Conservation (phyloP, 1,139 yeast species). For the Taphrina wiesneri region DNA sequence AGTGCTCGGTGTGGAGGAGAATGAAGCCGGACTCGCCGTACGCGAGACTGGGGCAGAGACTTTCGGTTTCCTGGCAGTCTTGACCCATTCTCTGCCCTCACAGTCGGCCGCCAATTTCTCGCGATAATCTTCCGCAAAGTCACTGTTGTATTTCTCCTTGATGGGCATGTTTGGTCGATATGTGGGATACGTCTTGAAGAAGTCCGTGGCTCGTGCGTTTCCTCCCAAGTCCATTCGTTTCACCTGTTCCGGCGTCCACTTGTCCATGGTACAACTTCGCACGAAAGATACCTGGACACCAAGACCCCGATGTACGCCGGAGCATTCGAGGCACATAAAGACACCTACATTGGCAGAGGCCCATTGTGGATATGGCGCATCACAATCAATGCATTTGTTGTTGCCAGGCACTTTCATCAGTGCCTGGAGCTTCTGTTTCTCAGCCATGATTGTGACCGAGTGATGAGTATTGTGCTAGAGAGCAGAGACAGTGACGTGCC, state of each 20-base stretch:
- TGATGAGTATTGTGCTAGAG: neutral
- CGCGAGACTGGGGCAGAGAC: conserved; percentile 7
- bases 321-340: conserved; percentile 51
- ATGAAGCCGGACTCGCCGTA: conserved; percentile 25
- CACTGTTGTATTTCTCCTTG: conserved; percentile 76
- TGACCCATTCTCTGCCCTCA: conserved; percentile 71
- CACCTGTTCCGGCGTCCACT: conserved; percentile 86
- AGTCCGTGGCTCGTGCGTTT: conserved; percentile 79
- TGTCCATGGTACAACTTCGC: conserved; percentile 86
- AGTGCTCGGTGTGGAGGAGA: conserved; percentile 27
- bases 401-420: conserved; percentile 40
- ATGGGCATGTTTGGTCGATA: conserved; percentile 36
- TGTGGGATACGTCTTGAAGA: conserved; percentile 60
- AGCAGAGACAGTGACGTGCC: no score
- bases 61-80: conserved; percentile 50
- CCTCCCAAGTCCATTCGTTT: conserved; percentile 93
- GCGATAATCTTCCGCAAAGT: conserved; percentile 92
- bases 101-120: conserved; percentile 72
- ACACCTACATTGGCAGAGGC: conserved; percentile 48
- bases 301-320: conserved; percentile 53
- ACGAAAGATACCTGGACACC: conserved; percentile 97
- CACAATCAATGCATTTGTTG: conserved; percentile 79
- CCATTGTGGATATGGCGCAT: conserved; percentile 96
- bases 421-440: conserved; percentile 37
- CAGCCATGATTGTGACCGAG: conserved; percentile 5